Conservation (phyloP, 2,329 filamentous ascomycete genomes). For the Cladosporium sp. region DNA sequence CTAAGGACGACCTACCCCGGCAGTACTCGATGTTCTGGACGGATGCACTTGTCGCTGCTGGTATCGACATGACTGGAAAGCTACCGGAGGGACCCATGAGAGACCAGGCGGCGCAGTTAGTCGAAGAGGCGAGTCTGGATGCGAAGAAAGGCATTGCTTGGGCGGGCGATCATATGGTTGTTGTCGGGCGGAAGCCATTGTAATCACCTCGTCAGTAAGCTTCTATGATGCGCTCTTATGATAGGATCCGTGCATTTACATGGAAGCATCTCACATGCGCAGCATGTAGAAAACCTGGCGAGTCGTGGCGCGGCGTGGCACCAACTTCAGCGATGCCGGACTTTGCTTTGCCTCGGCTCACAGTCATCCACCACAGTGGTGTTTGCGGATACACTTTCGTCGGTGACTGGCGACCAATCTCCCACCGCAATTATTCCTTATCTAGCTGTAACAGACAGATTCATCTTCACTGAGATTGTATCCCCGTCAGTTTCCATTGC, state of each 20-base stretch:
- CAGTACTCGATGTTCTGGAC: conserved; percentile 6
- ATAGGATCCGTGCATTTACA: too few relatives aligned
- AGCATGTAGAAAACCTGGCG: too few relatives aligned
- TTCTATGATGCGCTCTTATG: too few relatives aligned
- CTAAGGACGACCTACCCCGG: neutral
- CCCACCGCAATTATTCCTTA: too few relatives aligned
- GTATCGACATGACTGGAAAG: conserved; percentile 2
- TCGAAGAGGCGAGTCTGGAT: conserved; percentile 2
- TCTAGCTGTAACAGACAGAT: too few relatives aligned
- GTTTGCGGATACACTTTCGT: neutral
- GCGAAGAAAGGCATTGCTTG: conserved; percentile 7
- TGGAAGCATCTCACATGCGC: too few relatives aligned
- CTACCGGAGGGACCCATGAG: conserved; percentile 1
- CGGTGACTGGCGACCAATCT: too few relatives aligned
- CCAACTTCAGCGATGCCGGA: too few relatives aligned
- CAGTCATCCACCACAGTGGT: neutral
- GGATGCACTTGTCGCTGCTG: conserved; percentile 3
- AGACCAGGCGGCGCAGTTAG: neutral
- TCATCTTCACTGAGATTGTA: too few relatives aligned
- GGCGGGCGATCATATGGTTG: conserved; percentile 4
- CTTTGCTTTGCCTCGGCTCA: too few relatives aligned
- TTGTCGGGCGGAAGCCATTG: conserved; percentile 3
- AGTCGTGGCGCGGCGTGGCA: too few relatives aligned
- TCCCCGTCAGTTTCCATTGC: too few relatives aligned
- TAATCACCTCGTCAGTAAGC: neutral